Evolutionary conservation across 805 yeast species (phyloP).

Genomic region (Candida arabinofermentans): DNA sequence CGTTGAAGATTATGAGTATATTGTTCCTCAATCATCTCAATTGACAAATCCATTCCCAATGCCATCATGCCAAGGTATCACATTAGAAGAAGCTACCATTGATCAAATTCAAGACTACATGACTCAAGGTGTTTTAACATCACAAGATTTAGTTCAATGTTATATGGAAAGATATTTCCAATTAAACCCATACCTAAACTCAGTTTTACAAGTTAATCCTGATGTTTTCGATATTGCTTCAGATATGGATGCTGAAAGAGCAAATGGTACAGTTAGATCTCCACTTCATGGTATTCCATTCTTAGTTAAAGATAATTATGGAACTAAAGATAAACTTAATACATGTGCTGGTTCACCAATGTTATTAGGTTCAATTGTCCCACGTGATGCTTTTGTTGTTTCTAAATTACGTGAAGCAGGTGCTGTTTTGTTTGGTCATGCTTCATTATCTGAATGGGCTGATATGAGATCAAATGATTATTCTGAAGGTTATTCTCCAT

Average conservation of each 20-base stretch:
- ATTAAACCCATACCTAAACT: slow-evolving; percentile 21
- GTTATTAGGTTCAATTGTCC: slow-evolving; percentile 26
- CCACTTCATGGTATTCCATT: slow-evolving; percentile 31
- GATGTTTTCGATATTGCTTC: slow-evolving; percentile 24
- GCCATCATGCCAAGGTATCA: slow-evolving; percentile 23
- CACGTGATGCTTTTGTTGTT: slow-evolving; percentile 29
- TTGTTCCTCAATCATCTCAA: slow-evolving; percentile 1
- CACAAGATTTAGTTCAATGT: slow-evolving; percentile 22
- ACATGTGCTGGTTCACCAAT: slow-evolving; percentile 25
- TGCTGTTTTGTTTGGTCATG: slow-evolving; percentile 27
- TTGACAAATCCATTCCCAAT: slow-evolving; percentile 12
- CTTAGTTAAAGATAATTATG: slow-evolving; percentile 27
- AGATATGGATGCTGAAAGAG: slow-evolving; percentile 23
- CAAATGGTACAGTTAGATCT: slow-evolving; percentile 20
- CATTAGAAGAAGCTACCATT: slow-evolving; percentile 28
- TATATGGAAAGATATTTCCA: slow-evolving; percentile 25
- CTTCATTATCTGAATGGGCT: slow-evolving; percentile 30
- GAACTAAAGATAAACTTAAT: slow-evolving; percentile 26
- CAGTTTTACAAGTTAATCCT: slow-evolving; percentile 24
- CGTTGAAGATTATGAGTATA: background rate
- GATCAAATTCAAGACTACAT: slow-evolving; percentile 27
- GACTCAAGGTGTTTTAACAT: slow-evolving; percentile 17
- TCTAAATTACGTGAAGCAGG: slow-evolving; percentile 26
- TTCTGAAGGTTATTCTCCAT: slow-evolving; percentile 29
- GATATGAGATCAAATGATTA: slow-evolving; percentile 26